Base-by-base conservation (phyloP, 805 yeast species). In the Candida dajiaensis region DNA sequence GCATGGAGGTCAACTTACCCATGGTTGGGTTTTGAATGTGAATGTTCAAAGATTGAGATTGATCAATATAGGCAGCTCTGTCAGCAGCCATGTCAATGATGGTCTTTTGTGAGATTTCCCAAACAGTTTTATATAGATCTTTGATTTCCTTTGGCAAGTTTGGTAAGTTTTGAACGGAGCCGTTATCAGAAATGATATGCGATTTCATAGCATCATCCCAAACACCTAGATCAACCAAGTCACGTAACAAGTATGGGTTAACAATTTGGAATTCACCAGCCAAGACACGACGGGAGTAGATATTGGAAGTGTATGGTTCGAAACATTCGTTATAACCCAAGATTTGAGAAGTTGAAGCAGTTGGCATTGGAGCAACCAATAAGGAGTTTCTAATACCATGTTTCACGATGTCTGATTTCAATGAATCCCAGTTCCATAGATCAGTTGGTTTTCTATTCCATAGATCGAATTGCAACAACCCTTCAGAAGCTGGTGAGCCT, bases 1-100 rank as follows among this genome's bases (percentile, higher is more conserved):
- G 99, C 97, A 94, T 94, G 54, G 94, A 81, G 6, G 98, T 94
- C 63, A 94, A 77, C 89, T 92, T 92, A 59, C 96, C 95, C 89
- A 88, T 85, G 1, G 97, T 89, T 47, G 97, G 97, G 47, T 80
- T 80, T 62, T 76, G 79, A 66, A 92, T 72, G 69, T 87, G 90
- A 53, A 92, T 79, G 65, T 92, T 92, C 71, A 92, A 71, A 40
- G 94, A 83, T 72, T 92, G 98, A 35, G 96, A 87, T 71, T 92
- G 98, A 66, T 85, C 92, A 61, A 85, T 80, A 65, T 76, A 85
- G n/a, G 88, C 84, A 49, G 88, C 81, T 69, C 94, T 77, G 59
- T 81, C 89, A 48, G 88, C 85, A 45, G 89, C 82, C 89, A 90
- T 77, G 55, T 89, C 96, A 50, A 92, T 83, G 49, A 92, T 77